Evolutionary conservation across 306 rosid species (phyloP), one percentile per base, ranked within the genome.

Genomic region (Medicago truncatula): DNA sequence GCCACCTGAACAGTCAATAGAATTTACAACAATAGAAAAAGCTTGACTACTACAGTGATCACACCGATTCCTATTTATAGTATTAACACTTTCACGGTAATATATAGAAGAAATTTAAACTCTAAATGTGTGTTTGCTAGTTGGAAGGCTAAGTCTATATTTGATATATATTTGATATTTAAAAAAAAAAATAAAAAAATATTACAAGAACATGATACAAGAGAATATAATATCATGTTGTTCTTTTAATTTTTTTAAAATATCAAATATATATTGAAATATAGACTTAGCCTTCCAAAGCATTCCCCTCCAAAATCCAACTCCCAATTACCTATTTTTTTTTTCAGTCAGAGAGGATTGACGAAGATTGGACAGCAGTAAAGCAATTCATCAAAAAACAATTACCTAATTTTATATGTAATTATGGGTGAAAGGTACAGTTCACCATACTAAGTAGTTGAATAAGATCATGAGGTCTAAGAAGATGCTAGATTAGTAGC

Each of bases 1-100:
- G 21, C 74, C 41, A 46, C 65, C 72, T 53, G 31, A 76, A 52
- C 13, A 15, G 14, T 40, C 47, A 23, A 13, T 2, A 61, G 25
- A 36, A 8, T 64, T 50, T 64, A 13, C 61, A 8, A 16, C 10
- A 61, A 61, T 13, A 64, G 65, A 50, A 49, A 65, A 66, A 6
- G 15, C 34, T 53, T 15, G 7, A 23, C 18, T 36, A 20, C 74
- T 21, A 39, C 57, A 65, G 15, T 20, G 41, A 21, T 14, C 17
- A 66, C 36, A 54, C 56, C n/a, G 18, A 53, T 72, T 56, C 74
- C 40, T 25, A 20, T 25, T 76, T 43, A 11, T 13, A 56, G 18
- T 25, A 47, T 12, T 36, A 52, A 46, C 28, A 36, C 25, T 21
- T 53, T 6, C 9, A 38, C 5, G 9, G 70, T 16, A 16, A 38